Evolutionary conservation across 2,329 filamentous ascomycete species (phyloP).

Genomic region (Annulohypoxylon truncatum): DNA sequence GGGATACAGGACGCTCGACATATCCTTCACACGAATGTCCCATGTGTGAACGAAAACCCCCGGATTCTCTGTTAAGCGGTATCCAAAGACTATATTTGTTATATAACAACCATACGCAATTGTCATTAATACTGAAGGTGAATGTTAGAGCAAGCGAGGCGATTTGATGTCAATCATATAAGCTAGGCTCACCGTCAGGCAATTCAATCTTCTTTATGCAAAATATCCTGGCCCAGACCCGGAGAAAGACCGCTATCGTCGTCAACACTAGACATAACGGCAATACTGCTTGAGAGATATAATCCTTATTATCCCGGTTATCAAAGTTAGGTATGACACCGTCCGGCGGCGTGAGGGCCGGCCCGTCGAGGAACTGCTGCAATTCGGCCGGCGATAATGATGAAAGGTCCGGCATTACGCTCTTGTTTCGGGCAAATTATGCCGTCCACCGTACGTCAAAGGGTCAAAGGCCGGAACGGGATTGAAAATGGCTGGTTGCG

Average conservation of each 20-base stretch:
- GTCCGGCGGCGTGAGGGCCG: conserved; percentile 40
- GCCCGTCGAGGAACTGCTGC: conserved; percentile 26
- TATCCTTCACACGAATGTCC: conserved; percentile 37
- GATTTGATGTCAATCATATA: not conserved
- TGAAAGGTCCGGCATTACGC: conserved; percentile 29
- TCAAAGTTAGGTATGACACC: conserved; percentile 40
- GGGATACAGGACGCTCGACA: conserved; percentile 32
- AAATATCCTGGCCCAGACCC: conserved; percentile 38
- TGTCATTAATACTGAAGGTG: conserved; percentile 28
- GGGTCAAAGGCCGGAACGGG: conserved; percentile 9
- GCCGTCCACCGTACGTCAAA: conserved; percentile 7
- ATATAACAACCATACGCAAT: conserved; percentile 36
- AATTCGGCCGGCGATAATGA: conserved; percentile 25
- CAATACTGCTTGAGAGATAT: conserved; percentile 27
- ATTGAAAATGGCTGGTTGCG: conserved; percentile 8
- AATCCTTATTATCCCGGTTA: conserved; percentile 38
- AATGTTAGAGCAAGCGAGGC: conserved; percentile 21
- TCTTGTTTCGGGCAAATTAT: conserved; percentile 3
- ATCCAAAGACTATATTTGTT: conserved; percentile 33
- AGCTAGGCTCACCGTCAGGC: conserved; percentile 37
- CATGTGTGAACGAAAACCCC: conserved; percentile 43
- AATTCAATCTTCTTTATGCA: conserved; percentile 36
- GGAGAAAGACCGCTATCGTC: conserved; percentile 29
- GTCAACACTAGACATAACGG: conserved; percentile 37
- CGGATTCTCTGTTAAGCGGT: conserved; percentile 22